A percentile compares a stretch with the other conserved stretches of the same genome.
Evolutionary conservation across 495 filamentous ascomycete genomes (phyloP).

Genomic region (Astrocystis sublimbata): DNA sequence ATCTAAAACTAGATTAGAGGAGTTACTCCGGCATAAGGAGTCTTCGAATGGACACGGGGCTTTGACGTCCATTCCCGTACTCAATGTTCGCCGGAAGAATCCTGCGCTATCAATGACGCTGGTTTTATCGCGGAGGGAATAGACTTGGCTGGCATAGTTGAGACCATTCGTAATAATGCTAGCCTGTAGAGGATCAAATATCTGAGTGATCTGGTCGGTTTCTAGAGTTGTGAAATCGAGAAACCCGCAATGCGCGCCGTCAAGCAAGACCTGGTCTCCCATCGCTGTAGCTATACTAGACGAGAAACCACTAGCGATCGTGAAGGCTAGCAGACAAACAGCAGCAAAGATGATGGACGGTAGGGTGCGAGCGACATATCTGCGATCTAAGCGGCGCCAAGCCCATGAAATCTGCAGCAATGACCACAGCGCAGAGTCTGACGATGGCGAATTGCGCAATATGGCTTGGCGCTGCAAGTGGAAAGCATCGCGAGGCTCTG

Average conservation of each 20-base stretch:
- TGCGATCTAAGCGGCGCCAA: neutral
- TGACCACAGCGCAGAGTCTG: constrained; percentile 8
- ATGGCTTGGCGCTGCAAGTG: constrained; percentile 27
- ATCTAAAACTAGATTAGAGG: neutral
- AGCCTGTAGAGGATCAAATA: neutral
- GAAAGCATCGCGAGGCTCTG: constrained; percentile 16
- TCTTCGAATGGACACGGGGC: neutral
- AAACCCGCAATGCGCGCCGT: neutral
- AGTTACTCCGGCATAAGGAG: neutral
- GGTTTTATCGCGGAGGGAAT: neutral
- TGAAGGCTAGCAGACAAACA: neutral
- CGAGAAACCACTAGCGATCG: constrained; percentile 4
- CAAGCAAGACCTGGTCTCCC: constrained; percentile 1
- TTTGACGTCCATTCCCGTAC: neutral
- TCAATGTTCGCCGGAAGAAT: neutral
- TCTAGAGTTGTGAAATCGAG: neutral
- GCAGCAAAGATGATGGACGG: neutral
- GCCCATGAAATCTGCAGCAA: constrained; percentile 18
- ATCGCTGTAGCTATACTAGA: constrained; percentile 1
- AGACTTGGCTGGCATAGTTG: neutral
- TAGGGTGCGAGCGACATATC: neutral
- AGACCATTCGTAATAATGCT: neutral
- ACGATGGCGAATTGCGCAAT: constrained; percentile 22
- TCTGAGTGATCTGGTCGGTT: neutral
- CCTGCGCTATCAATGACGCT: neutral